Percentiles rank a stretch among this genome's conserved stretches.
phyloP scores from a whole-genome alignment of 495 filamentous ascomycete genomes.

The Recurvomyces mirabilis region DNA sequence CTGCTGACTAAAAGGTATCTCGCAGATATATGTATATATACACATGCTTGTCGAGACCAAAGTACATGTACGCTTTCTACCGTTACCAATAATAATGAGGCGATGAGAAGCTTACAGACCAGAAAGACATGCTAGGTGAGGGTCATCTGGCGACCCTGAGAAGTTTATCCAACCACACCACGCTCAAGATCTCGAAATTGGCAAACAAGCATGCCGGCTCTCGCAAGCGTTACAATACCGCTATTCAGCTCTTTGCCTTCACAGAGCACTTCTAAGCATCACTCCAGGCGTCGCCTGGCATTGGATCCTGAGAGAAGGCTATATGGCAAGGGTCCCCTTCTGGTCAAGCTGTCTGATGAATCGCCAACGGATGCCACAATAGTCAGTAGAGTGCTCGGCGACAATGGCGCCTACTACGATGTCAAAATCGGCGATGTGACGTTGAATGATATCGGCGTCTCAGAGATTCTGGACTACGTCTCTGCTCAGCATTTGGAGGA shows the following conservation, averaged over 20 bases:
- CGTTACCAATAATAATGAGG: too few species aligned
- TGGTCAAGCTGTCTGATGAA: conserved; percentile 5
- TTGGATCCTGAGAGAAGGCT: neutral
- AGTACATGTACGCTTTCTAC: too few species aligned
- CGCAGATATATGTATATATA: too few species aligned
- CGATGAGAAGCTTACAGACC: too few species aligned
- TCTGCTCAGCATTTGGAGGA: conserved; percentile 16
- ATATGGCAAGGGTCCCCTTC: conserved; percentile 11
- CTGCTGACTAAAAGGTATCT: too few species aligned
- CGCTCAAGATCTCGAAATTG: too few species aligned
- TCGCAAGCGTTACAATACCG: neutral
- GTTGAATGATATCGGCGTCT: conserved; percentile 11
- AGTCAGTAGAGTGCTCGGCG: neutral
- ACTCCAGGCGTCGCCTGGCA: neutral
- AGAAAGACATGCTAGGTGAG: too few species aligned
- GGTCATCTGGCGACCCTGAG: too few species aligned
- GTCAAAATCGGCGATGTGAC: conserved; percentile 16
- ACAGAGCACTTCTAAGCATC: neutral
- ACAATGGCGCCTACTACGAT: conserved; percentile 1
- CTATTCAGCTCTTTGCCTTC: neutral
- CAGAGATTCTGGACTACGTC: conserved; percentile 20
- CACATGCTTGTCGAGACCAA: too few species aligned
- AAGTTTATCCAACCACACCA: too few species aligned
- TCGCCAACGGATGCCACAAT: conserved; percentile 9
- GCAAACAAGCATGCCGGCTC: neutral